Evolutionary conservation across 345 rosid genomes (phyloP).

Genomic region (Corchorus olitorius): DNA sequence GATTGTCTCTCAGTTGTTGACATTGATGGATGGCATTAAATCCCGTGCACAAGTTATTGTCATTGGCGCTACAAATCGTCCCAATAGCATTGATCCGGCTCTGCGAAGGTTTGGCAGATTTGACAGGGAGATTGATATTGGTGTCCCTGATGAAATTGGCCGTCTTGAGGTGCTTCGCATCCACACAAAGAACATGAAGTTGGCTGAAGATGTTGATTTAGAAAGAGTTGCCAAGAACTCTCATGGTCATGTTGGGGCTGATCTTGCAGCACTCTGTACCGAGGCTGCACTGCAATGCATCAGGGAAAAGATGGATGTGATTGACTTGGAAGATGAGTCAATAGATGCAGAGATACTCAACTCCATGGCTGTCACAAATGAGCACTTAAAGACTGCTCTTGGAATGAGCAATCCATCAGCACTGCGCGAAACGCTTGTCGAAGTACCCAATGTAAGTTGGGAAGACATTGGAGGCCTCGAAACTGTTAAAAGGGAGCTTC

Average conservation of each 20-base stretch:
- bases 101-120: not conserved
- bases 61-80: not conserved
- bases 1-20: slow-evolving; percentile 42
- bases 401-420: not conserved
- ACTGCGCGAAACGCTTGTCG: not conserved
- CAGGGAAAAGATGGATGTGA: not conserved
- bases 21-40: slow-evolving; percentile 43
- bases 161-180: not conserved
- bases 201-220: not conserved
- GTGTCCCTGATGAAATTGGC: slow-evolving; percentile 1
- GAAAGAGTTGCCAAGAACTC: not conserved
- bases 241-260: not conserved
- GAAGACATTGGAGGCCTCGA: slow-evolving; percentile 1
- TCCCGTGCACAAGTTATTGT: slow-evolving; percentile 2
- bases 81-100: slow-evolving; percentile 3
- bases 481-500: slow-evolving; percentile 1
- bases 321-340: not conserved
- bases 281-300: slow-evolving; percentile 5
- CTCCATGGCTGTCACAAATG: not conserved
- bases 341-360: not conserved
- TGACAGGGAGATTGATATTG: not conserved
- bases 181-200: not conserved
- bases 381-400: not conserved
- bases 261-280: slow-evolving; percentile 2
- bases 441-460: not conserved